phyloP scores from a whole-genome alignment of 257 asterid species.

The Ocimum tenuiflorum region DNA sequence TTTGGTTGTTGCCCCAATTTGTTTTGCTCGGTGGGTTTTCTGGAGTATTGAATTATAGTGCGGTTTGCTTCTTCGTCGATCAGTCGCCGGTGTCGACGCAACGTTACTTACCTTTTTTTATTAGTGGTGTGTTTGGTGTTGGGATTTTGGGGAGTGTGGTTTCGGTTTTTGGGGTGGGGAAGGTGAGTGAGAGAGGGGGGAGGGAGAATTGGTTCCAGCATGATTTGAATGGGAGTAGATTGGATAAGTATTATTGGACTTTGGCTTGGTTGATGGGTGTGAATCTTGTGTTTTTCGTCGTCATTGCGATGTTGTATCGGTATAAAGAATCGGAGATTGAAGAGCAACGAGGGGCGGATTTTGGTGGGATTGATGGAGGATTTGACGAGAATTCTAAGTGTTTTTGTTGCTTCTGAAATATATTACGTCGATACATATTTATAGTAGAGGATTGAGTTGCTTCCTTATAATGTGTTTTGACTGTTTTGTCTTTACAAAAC shows the following conservation, averaged over 20 bases:
- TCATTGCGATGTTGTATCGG: slow-evolving; percentile 23
- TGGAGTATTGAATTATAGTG: slow-evolving; percentile 17
- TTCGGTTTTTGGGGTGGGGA: slow-evolving; percentile 32
- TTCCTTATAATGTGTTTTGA: too few relatives aligned
- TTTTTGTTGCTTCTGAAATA: not conserved
- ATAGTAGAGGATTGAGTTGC: too few relatives aligned
- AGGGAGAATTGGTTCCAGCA: slow-evolving; percentile 37
- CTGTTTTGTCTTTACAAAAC: too few relatives aligned
- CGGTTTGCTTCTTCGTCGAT: slow-evolving; percentile 21
- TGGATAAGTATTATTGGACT: slow-evolving; percentile 41
- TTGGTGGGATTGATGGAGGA: not conserved
- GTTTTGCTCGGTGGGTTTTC: slow-evolving; percentile 25
- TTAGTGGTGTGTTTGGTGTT: slow-evolving; percentile 17
- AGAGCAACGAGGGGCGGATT: not conserved
- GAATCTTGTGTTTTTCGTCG: slow-evolving; percentile 25
- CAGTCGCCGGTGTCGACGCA: slow-evolving; percentile 22
- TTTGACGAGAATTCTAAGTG: not conserved
- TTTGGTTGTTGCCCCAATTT: slow-evolving; percentile 42
- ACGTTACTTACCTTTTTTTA: slow-evolving; percentile 10
- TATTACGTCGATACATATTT: too few relatives aligned
- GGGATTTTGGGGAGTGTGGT: slow-evolving; percentile 30
- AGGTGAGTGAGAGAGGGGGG: slow-evolving; percentile 32
- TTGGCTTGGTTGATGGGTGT: slow-evolving; percentile 34
- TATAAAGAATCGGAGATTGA: slow-evolving; percentile 19
- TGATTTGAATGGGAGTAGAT: slow-evolving; percentile 27